These are phyloP conservation scores for Trichomonas vaginalis DNA, from an alignment of 208 protist species.

Conservation along the genomic window DNA sequence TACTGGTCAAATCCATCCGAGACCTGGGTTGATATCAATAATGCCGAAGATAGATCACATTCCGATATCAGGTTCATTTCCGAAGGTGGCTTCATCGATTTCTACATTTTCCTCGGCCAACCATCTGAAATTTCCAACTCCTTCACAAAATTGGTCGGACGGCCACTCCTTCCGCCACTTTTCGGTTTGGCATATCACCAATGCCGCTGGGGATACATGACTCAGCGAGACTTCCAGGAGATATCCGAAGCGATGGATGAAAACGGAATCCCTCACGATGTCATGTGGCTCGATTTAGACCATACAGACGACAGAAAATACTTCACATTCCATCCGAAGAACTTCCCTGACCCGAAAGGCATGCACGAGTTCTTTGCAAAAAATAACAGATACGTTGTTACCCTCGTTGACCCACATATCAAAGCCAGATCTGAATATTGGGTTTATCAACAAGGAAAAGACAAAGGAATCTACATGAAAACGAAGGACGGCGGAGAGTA, in stretches of 20 bases:
- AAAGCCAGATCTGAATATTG: neutral
- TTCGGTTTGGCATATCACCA: slow-evolving; percentile 92
- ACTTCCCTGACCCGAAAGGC: neutral
- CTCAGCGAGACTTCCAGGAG: slow-evolving; percentile 59
- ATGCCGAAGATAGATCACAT: neutral
- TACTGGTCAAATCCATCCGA: neutral
- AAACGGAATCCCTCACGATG: slow-evolving; percentile 51
- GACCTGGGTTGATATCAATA: neutral
- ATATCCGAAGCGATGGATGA: slow-evolving; percentile 26
- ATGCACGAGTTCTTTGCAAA: neutral
- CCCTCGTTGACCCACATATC: slow-evolving; percentile 13
- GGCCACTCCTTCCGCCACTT: slow-evolving; percentile 68
- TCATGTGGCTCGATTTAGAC: slow-evolving; percentile 97
- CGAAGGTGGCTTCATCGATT: slow-evolving; percentile 72
- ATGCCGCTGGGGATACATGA: slow-evolving; percentile 82
- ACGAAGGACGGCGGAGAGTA: slow-evolving; percentile 48
- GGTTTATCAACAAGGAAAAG: neutral
- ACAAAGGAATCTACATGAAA: neutral
- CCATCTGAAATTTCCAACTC: slow-evolving; percentile 61
- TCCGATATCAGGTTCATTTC: slow-evolving; percentile 60
- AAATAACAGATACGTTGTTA: neutral
- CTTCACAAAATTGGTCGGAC: slow-evolving; percentile 72
- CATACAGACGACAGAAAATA: slow-evolving; percentile 89
- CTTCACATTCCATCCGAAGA: slow-evolving; percentile 4
- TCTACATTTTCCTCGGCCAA: slow-evolving; percentile 78